Evolutionary conservation across 116 monocot genomes (phyloP).

Genomic region (Posidonia oceanica): DNA sequence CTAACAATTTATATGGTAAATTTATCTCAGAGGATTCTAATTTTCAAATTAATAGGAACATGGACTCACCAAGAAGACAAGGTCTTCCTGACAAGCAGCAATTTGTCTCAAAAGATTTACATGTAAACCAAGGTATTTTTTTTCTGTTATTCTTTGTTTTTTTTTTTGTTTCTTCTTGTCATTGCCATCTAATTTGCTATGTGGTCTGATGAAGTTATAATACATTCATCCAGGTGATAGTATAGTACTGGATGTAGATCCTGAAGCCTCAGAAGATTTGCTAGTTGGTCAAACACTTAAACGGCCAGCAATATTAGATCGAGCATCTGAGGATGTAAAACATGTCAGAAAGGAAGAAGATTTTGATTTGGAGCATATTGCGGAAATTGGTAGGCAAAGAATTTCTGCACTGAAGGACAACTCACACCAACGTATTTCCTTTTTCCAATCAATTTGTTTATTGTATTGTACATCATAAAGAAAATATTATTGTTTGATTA

Average conservation of each 20-base stretch:
- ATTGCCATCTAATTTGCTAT: background rate
- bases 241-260: conserved; percentile 38
- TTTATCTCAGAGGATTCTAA: conserved; percentile 26
- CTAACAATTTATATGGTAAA: conserved; percentile 28
- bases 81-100: conserved; percentile 19
- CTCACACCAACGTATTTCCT: conserved; percentile 29
- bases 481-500: background rate
- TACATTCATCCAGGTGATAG: conserved; percentile 27
- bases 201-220: background rate
- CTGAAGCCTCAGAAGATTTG: conserved; percentile 34
- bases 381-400: conserved; percentile 16
- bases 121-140: conserved; percentile 27
- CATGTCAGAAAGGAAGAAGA: conserved; percentile 23
- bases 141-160: background rate
- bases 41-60: conserved; percentile 37
- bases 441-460: conserved; percentile 11
- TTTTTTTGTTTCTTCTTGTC: background rate
- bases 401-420: conserved; percentile 25
- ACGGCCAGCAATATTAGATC: conserved; percentile 17
- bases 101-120: conserved; percentile 19
- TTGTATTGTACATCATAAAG: background rate
- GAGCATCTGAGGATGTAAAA: conserved; percentile 24
- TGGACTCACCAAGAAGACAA: conserved; percentile 14
- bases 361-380: conserved; percentile 10
- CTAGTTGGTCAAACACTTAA: conserved; percentile 56